Evolutionary conservation across 495 filamentous ascomycete species (phyloP), one percentile per base, ranked within the genome.

Genomic region (Aspergillus funiculosus): DNA sequence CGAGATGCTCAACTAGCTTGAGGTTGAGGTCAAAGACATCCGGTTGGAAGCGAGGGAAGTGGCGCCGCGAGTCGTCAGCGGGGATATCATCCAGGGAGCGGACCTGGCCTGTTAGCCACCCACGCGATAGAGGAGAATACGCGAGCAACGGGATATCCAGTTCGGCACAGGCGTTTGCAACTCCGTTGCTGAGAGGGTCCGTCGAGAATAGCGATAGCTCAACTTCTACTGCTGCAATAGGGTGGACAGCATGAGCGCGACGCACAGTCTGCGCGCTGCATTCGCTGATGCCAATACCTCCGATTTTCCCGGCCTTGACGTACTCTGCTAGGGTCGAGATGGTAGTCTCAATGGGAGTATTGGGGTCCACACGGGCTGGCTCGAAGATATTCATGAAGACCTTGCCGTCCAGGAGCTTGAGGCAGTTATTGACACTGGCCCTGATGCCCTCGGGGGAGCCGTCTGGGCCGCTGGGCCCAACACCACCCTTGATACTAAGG

Each of bases 331-430:
- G 60, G 4, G 63, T 48, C 5, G 45, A 55, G 17, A 82, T 64
- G 0, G 69, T 75, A 11, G 68, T 65, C 45, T 81, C 73, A 20
- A 79, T 59, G 4, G 76, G 76, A 24, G 69, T 67, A 0, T 76
- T 73, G 11, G 66, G 71, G 53, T 89, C 86, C 4, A 84, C 70
- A 1, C 87, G 69, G 14, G 78, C 84, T 46, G 63, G 77, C 56
- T 86, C 81, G 51, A 86, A 90, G 29, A 88, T 71, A 57, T 90
- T 84, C 29, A 91, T 65, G n/a, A n/a, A n/a, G n/a, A n/a, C n/a
- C 45, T 74, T 81, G 2, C 81, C 82, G 19, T 78, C 77, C 10
- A 87, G 69, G 22, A 76, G 56, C 21, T 58, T 59, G 29, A 85
- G 41, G 1, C 26, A 28, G 6, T n/a, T 13, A 1, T 32, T 29